These are phyloP conservation scores for Pleurotus eryngii DNA, from an alignment of 768 basidiomycete genomes.

Conservation along the genomic window DNA sequence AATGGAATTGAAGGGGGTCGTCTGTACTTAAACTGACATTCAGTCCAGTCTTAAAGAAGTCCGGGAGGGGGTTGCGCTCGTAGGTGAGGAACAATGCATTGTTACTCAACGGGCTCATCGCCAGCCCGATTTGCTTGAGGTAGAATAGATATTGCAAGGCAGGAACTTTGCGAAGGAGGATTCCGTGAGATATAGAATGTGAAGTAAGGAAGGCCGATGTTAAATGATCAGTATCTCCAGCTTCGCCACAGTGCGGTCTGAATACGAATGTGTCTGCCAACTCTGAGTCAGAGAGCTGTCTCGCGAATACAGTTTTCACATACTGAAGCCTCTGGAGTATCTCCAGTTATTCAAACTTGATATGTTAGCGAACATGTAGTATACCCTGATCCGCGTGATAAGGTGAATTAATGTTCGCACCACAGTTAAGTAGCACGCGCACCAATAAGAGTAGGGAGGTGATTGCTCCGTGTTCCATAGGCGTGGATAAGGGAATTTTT, in stretches of 20 bases:
- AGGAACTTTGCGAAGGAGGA: slow-evolving; percentile 94
- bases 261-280: slow-evolving; percentile 88
- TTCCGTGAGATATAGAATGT: slow-evolving; percentile 99
- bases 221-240: slow-evolving; percentile 96
- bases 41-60: slow-evolving; percentile 94
- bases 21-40: slow-evolving; percentile 97
- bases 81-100: slow-evolving; percentile 96
- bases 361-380: slow-evolving; percentile 98
- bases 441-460: slow-evolving; percentile 97
- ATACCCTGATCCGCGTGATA: slow-evolving; percentile 56
- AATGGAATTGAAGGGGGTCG: slow-evolving; percentile 95
- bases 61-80: slow-evolving; percentile 94
- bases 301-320: slow-evolving; percentile 23
- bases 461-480: slow-evolving; percentile 88
- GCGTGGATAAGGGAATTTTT: slow-evolving; percentile 89
- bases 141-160: slow-evolving; percentile 97
- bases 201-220: slow-evolving; percentile 95
- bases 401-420: neutral
- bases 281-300: slow-evolving; percentile 2
- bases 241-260: slow-evolving; percentile 96
- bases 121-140: slow-evolving; percentile 95
- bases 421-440: slow-evolving; percentile 1
- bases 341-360: slow-evolving; percentile 94
- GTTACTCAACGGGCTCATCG: slow-evolving; percentile 98
- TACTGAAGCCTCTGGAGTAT: slow-evolving; percentile 84